These are phyloP conservation scores for Pneumocystis wakefieldiae DNA, from an alignment of 1,139 yeast genomes.

Conservation along the genomic window DNA sequence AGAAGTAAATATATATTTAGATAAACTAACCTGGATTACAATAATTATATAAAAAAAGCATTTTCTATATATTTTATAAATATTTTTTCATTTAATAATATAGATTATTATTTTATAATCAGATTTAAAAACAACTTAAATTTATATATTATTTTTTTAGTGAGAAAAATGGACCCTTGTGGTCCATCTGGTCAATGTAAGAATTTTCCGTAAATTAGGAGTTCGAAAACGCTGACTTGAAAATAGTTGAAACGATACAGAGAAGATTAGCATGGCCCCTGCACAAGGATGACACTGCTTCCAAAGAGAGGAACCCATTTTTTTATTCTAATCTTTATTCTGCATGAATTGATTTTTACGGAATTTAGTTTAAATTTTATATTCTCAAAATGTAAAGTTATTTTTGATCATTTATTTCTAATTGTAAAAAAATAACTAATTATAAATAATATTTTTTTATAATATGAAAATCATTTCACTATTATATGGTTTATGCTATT, in stretches of 20 bases:
- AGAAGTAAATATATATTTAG: neutral
- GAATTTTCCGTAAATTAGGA: neutral
- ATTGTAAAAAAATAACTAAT: no score
- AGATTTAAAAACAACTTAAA: neutral
- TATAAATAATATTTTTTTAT: no score
- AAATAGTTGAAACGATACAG: conserved; percentile 62
- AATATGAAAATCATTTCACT: no score
- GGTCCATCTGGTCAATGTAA: conserved; percentile 1
- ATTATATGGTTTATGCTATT: no score
- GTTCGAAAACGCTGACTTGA: neutral
- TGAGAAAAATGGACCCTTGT: neutral
- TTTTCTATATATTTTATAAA: neutral
- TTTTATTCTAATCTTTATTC: conserved; percentile 27
- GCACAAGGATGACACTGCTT: conserved; percentile 97
- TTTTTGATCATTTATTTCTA: no score
- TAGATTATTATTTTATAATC: neutral
- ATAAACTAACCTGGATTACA: neutral
- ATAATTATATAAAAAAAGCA: no score
- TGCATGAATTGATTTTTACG: neutral
- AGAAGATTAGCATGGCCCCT: conserved; percentile 99
- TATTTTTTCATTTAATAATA: neutral
- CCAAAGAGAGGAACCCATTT: conserved; percentile 80
- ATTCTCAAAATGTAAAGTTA: no score
- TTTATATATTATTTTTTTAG: neutral
- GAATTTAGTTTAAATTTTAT: no score